Conservation (phyloP, 2,329 filamentous ascomycete species). For the Claviceps sorghi region DNA sequence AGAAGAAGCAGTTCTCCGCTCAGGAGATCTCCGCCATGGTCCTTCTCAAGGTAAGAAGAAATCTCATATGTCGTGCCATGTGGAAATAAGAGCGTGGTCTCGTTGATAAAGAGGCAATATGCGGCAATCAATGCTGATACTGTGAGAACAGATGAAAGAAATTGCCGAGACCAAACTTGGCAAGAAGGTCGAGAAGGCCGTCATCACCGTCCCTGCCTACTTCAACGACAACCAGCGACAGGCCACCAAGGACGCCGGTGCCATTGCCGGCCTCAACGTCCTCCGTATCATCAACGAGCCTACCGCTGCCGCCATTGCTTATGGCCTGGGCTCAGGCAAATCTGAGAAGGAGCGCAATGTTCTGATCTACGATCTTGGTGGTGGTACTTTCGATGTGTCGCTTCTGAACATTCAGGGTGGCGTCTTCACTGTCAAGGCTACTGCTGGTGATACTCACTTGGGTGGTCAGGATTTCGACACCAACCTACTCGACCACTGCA, state of each 20-base stretch:
- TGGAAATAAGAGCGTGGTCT: background rate
- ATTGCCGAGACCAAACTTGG: constrained; percentile 96
- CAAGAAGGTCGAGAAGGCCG: constrained; percentile 97
- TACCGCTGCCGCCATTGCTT: constrained; percentile 93
- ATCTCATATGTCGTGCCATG: background rate
- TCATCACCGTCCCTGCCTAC: constrained; percentile 97
- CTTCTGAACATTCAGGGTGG: constrained; percentile 97
- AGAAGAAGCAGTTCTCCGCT: constrained; percentile 90
- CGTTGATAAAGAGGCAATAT: background rate
- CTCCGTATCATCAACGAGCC: constrained; percentile 99
- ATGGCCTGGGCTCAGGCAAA: constrained; percentile 91
- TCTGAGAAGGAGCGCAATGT: constrained; percentile 97
- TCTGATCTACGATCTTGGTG: constrained; percentile 98
- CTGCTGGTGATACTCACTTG: constrained; percentile 91
- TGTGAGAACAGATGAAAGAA: constrained; percentile 74
- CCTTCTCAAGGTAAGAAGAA: constrained; percentile 64
- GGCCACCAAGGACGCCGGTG: constrained; percentile 97
- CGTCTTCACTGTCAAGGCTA: constrained; percentile 98
- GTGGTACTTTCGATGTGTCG: constrained; percentile 99
- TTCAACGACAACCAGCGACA: constrained; percentile 99
- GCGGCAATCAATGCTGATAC: constrained; percentile 5
- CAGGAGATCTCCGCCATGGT: constrained; percentile 99
- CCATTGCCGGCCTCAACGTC: constrained; percentile 92
- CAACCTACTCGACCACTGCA: constrained; percentile 90
- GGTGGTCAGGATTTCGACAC: constrained; percentile 96